Evolutionary conservation across 805 yeast genomes (phyloP), one percentile per base, ranked within the genome.

Genomic region (Yarrowia divulgata): DNA sequence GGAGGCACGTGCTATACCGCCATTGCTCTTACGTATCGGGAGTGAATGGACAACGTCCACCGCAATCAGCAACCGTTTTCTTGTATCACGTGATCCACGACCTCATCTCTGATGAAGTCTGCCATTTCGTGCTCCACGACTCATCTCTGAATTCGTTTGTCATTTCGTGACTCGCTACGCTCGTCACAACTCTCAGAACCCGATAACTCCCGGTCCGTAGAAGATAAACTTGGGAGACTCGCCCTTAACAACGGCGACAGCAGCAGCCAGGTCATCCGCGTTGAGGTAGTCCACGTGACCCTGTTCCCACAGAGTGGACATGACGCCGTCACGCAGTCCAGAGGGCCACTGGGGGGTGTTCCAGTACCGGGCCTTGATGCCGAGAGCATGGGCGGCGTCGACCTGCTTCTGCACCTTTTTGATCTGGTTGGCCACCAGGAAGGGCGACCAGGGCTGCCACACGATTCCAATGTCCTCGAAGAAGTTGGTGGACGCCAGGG

Each of bases 311-410:
- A 87, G 78, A 69, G 84, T 85, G 66, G 77, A 73, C 86, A 89
- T 85, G 48, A 87, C 82, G 3, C 75, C 74, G 57, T 83, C 75
- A 70, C 85, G 81, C 37, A 79, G 75, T 14, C 73, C 70, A 1
- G 76, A 75, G 4, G 93, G 93, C 92, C 92, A 89, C 66, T 81
- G 80, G 0, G 91, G 88, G 9, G 87, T 87, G 19, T 88, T 93
- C 93, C 93, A 90, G 39, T 89, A 79, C 69, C 94, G 79, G 0
- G 91, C 85, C 72, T 82, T 81, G 49, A 89, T 73, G 13, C 86
- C 85, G 0, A 70, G 71, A 29, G 75, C 76, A 46, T 86, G 68
- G 10, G 68, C 68, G 9, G 45, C 68, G 8, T 63, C 39, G 8
- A 63, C 68, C 68, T 63, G 68, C 9, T 10, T 19, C 45, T 63